Evolutionary conservation across 495 filamentous ascomycete genomes (phyloP).

Genomic region (Staphylotrichum tortipilum): DNA sequence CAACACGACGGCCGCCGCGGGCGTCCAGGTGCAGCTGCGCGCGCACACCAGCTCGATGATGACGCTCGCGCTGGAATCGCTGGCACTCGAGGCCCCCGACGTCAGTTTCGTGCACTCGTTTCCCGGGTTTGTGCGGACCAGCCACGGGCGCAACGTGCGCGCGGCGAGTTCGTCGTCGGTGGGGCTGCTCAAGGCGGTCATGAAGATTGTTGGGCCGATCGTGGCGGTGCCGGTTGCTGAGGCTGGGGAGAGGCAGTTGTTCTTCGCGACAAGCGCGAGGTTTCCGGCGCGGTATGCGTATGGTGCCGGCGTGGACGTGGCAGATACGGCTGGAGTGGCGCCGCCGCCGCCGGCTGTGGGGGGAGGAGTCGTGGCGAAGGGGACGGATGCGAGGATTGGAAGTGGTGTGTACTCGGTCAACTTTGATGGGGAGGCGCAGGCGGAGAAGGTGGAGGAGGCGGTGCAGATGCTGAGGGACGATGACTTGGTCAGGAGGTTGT

Average conservation of each 20-base stretch:
- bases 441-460: conserved; percentile 25
- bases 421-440: conserved; percentile 33
- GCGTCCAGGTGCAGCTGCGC: conserved; percentile 20
- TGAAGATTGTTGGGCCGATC: conserved; percentile 12
- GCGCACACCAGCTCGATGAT: conserved; percentile 43
- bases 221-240: conserved; percentile 26
- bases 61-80: conserved; percentile 42
- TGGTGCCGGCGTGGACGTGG: neutral
- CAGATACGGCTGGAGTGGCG: conserved; percentile 20
- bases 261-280: conserved; percentile 41
- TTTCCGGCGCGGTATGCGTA: conserved; percentile 30
- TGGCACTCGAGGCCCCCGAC: conserved; percentile 39
- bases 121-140: conserved; percentile 44
- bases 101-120: conserved; percentile 52
- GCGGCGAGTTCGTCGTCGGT: neutral
- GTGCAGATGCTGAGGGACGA: conserved; percentile 31
- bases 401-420: conserved; percentile 47
- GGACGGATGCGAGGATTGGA: conserved; percentile 38
- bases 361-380: conserved; percentile 28
- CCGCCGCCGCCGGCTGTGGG: too few species aligned
- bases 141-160: conserved; percentile 4
- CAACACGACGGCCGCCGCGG: neutral
- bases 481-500: conserved; percentile 38
- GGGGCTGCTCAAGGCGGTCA: neutral
- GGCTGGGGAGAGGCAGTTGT: conserved; percentile 48